Evolutionary conservation across 768 basidiomycete species (phyloP).

Genomic region (Tricholoma sp.): DNA sequence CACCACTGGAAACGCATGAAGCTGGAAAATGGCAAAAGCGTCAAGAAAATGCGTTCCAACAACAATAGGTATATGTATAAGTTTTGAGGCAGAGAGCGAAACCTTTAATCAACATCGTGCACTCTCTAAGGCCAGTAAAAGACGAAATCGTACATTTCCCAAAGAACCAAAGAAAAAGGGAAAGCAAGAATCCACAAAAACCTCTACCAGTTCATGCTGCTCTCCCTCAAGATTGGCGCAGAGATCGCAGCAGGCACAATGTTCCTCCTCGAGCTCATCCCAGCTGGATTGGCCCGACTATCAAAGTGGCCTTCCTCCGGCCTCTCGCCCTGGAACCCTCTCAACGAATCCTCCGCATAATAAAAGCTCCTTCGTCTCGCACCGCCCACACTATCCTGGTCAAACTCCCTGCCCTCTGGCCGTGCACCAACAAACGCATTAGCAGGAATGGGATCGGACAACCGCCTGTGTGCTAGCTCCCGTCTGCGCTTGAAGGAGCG

Average conservation of each 20-base stretch:
- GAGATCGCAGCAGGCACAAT: slow-evolving; percentile 63
- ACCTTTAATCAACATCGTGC: not conserved
- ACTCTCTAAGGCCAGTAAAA: not conserved
- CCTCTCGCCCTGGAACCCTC: slow-evolving; percentile 44
- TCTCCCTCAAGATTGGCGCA: slow-evolving; percentile 72
- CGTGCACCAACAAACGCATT: slow-evolving; percentile 37
- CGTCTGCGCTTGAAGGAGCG: slow-evolving; percentile 62
- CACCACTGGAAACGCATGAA: slow-evolving; percentile 1
- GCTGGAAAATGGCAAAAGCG: slow-evolving; percentile 6
- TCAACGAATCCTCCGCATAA: slow-evolving; percentile 79
- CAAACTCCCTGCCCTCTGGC: slow-evolving; percentile 69
- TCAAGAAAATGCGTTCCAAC: slow-evolving; percentile 3
- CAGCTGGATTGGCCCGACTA: slow-evolving; percentile 22
- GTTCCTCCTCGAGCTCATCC: slow-evolving; percentile 55
- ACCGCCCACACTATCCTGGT: slow-evolving; percentile 70
- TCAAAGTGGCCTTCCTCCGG: slow-evolving; percentile 33
- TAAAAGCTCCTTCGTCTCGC: slow-evolving; percentile 77
- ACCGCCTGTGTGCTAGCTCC: slow-evolving; percentile 64
- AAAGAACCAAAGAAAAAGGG: not conserved
- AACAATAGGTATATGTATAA: slow-evolving; percentile 10
- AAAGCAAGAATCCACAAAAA: not conserved
- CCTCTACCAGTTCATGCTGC: slow-evolving; percentile 77
- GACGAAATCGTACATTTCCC: slow-evolving; percentile 4
- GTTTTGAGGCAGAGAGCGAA: slow-evolving; percentile 3
- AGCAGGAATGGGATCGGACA: slow-evolving; percentile 46